Evolutionary conservation across 2,329 filamentous ascomycete species (phyloP).

Genomic region (Sarocladium strictum): DNA sequence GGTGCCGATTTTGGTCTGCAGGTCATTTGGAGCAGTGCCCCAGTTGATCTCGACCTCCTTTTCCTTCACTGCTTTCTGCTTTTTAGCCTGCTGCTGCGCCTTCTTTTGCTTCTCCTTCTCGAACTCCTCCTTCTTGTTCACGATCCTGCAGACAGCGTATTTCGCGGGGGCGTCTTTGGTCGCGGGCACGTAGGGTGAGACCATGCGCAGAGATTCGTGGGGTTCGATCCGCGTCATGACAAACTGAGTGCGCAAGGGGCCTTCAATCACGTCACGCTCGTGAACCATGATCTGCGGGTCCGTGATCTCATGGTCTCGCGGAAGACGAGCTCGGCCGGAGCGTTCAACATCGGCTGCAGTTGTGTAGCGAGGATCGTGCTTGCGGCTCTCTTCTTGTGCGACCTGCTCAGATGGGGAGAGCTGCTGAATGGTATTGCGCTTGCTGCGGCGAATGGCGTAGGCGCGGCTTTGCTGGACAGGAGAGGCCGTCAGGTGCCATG

Average conservation of each 20-base stretch:
- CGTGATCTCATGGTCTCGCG: constrained; percentile 39
- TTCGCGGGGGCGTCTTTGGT: constrained; percentile 18
- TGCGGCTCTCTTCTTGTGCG: constrained; percentile 16
- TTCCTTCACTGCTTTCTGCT: constrained; percentile 32
- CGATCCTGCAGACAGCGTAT: constrained; percentile 64
- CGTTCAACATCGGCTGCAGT: constrained; percentile 26
- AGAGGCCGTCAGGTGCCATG: constrained; percentile 6
- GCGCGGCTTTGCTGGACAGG: constrained; percentile 14
- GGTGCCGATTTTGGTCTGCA: constrained; percentile 56
- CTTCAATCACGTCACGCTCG: constrained; percentile 30
- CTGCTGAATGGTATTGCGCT: constrained; percentile 12
- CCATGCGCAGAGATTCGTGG: constrained; percentile 34
- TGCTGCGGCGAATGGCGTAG: constrained; percentile 11
- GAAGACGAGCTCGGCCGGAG: constrained; percentile 30
- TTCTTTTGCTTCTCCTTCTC: constrained; percentile 35
- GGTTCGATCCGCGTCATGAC: constrained; percentile 36
- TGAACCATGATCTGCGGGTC: constrained; percentile 36
- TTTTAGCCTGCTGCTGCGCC: constrained; percentile 37
- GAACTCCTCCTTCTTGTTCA: constrained; percentile 50
- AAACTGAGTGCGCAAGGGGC: constrained; percentile 28
- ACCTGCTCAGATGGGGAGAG: constrained; percentile 6
- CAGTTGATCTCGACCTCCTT: constrained; percentile 91
- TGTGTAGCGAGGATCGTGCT: constrained; percentile 29
- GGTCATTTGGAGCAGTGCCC: constrained; percentile 72
- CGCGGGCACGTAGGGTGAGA: constrained; percentile 30